These are phyloP conservation scores for Fomitopsis betulina DNA, from an alignment of 1,284 basidiomycete genomes.

Conservation along the genomic window DNA sequence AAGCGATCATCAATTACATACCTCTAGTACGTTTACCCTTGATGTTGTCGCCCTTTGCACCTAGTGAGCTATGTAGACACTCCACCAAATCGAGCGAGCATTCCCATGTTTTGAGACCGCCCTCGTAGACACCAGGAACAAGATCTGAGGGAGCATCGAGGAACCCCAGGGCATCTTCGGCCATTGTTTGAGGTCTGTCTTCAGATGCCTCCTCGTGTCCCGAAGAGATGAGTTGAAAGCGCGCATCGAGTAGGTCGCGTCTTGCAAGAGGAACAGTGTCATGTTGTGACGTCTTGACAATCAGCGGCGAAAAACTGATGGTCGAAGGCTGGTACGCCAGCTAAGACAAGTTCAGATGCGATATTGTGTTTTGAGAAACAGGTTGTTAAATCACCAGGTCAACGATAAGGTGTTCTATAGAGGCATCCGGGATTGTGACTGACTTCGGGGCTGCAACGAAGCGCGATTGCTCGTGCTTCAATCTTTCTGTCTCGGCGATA, in stretches of 20 bases:
- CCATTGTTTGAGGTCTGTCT: slow-evolving; percentile 10
- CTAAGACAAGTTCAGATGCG: neutral
- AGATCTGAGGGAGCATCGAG: slow-evolving; percentile 86
- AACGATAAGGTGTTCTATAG: slow-evolving; percentile 28
- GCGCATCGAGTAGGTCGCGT: slow-evolving; percentile 90
- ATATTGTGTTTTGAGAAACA: neutral
- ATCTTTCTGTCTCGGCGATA: neutral
- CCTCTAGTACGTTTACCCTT: slow-evolving; percentile 59
- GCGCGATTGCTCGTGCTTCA: neutral
- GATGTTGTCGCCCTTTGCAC: slow-evolving; percentile 15
- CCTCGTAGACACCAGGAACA: slow-evolving; percentile 91
- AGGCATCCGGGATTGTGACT: slow-evolving; percentile 15
- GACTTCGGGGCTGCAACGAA: neutral
- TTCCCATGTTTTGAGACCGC: slow-evolving; percentile 98
- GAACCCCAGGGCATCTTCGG: slow-evolving; percentile 39
- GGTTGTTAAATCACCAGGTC: slow-evolving; percentile 29
- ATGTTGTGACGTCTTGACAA: slow-evolving; percentile 51
- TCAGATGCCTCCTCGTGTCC: slow-evolving; percentile 19
- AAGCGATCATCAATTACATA: slow-evolving; percentile 23
- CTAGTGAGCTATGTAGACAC: slow-evolving; percentile 39
- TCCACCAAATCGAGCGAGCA: slow-evolving; percentile 85
- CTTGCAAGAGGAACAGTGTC: slow-evolving; percentile 50
- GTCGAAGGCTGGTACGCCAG: slow-evolving; percentile 31
- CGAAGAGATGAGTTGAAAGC: slow-evolving; percentile 80
- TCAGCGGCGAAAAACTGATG: slow-evolving; percentile 26